phyloP scores from a whole-genome alignment of 139 green algal genomes.

The Ettlia oleoabundans region DNA sequence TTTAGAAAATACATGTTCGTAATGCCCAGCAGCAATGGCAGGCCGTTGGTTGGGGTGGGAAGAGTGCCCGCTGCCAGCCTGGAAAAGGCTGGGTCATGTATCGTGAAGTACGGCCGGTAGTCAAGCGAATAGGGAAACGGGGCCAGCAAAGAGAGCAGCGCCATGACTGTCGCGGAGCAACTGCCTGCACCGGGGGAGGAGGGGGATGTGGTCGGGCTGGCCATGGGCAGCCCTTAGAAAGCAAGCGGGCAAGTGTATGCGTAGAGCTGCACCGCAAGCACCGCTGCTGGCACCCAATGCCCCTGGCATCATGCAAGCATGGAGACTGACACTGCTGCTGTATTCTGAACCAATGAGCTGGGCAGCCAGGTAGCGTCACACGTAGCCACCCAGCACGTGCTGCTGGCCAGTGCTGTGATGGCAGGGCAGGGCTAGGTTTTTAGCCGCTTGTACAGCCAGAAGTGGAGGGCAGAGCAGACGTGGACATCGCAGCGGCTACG shows the following conservation, averaged over 20 bases:
- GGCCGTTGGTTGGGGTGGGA: slow-evolving; percentile 35
- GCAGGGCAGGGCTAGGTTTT: too few species aligned
- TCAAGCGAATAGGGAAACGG: slow-evolving; percentile 84
- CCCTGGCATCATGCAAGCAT: too few species aligned
- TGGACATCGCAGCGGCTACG: not conserved
- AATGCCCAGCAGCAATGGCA: slow-evolving; percentile 82
- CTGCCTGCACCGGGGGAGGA: slow-evolving; percentile 44
- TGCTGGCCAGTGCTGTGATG: too few species aligned
- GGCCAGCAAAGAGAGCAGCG: slow-evolving; percentile 74
- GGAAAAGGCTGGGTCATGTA: slow-evolving; percentile 86
- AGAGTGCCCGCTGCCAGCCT: slow-evolving; percentile 51
- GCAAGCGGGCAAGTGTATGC: not conserved
- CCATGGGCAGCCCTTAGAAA: not conserved
- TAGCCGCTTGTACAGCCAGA: too few species aligned
- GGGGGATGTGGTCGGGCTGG: not conserved
- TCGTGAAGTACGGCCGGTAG: slow-evolving; percentile 91
- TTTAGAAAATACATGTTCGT: slow-evolving; percentile 95
- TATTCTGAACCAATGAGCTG: too few species aligned
- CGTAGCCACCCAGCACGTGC: too few species aligned
- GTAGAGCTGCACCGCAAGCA: not conserved
- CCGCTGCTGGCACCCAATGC: too few species aligned
- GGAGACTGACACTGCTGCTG: too few species aligned
- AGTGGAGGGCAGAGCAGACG: too few species aligned
- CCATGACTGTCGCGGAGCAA: slow-evolving; percentile 68
- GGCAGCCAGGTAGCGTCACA: too few species aligned